phyloP scores from a whole-genome alignment of 768 basidiomycete species.

The Lactarius akahatsu region DNA sequence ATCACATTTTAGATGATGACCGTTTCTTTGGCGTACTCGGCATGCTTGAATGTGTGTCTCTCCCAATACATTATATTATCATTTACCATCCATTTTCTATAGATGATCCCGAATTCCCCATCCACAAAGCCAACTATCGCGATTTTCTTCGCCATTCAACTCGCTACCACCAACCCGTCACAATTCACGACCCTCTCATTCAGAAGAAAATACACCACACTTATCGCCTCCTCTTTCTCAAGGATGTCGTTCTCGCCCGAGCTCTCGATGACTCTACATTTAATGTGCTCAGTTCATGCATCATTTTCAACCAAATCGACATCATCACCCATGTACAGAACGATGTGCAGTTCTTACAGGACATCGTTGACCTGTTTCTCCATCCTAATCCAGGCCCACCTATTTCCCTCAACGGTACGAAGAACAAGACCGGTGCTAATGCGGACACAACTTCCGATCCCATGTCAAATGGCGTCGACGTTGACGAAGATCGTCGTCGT shows the following conservation, averaged over 20 bases:
- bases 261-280: constrained; percentile 95
- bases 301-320: constrained; percentile 99
- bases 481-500: constrained; percentile 41
- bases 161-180: constrained; percentile 88
- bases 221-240: constrained; percentile 94
- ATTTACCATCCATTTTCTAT: constrained; percentile 27
- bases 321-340: constrained; percentile 88
- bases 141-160: constrained; percentile 82
- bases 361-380: constrained; percentile 75
- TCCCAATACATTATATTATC: constrained; percentile 13
- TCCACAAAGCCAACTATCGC: constrained; percentile 96
- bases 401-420: constrained; percentile 31
- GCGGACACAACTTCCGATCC: constrained; percentile 28
- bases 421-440: constrained; percentile 31
- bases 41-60: constrained; percentile 88
- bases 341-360: constrained; percentile 70
- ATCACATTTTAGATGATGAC: constrained; percentile 92
- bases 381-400: constrained; percentile 32
- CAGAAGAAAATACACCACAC: constrained; percentile 94
- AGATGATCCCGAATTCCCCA: constrained; percentile 98
- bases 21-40: constrained; percentile 91
- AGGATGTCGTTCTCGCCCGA: constrained; percentile 95
- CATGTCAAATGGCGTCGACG: constrained; percentile 28
- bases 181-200: constrained; percentile 70
- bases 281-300: constrained; percentile 94